Evolutionary conservation across 495 filamentous ascomycete genomes (phyloP).

Genomic region (Chaetomium fimeti): DNA sequence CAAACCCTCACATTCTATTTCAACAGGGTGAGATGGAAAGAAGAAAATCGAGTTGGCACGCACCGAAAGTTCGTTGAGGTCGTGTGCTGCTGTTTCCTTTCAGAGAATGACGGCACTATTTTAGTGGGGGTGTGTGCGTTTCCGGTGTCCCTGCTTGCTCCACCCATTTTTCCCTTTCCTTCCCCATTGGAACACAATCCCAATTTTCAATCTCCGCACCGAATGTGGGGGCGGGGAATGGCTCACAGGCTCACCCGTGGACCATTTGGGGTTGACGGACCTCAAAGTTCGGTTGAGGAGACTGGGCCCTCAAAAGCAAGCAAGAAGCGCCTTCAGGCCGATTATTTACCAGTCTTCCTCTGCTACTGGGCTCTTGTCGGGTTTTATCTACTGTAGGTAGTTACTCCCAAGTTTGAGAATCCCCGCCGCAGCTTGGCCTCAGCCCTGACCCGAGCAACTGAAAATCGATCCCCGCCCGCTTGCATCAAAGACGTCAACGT

Average conservation of each 20-base stretch:
- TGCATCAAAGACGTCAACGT: too few relatives aligned
- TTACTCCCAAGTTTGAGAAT: too few relatives aligned
- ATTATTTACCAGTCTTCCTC: not conserved
- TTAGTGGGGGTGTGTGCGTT: not conserved
- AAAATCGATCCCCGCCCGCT: too few relatives aligned
- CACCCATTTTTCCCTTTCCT: not conserved
- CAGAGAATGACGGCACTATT: constrained; percentile 28
- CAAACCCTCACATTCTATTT: too few relatives aligned
- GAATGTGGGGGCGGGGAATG: constrained; percentile 21
- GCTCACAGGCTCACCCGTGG: not conserved
- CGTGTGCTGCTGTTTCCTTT: constrained; percentile 12
- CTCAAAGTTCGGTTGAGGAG: not conserved
- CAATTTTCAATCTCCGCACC: constrained; percentile 29
- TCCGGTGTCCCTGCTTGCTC: constrained; percentile 10
- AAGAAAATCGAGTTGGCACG: not conserved
- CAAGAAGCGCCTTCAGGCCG: not conserved
- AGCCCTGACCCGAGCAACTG: too few relatives aligned
- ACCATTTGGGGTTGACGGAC: not conserved
- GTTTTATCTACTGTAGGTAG: too few relatives aligned
- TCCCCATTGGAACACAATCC: constrained; percentile 24
- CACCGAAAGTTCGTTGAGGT: not conserved
- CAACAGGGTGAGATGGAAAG: too few relatives aligned
- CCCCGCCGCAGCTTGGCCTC: too few relatives aligned
- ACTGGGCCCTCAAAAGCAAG: not conserved
- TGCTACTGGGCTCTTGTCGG: too few relatives aligned